A percentile compares a stretch with the other conserved stretches of the same genome.
Evolutionary conservation across 257 asterid genomes (phyloP).

Genomic region (Salvia rosmarinus): DNA sequence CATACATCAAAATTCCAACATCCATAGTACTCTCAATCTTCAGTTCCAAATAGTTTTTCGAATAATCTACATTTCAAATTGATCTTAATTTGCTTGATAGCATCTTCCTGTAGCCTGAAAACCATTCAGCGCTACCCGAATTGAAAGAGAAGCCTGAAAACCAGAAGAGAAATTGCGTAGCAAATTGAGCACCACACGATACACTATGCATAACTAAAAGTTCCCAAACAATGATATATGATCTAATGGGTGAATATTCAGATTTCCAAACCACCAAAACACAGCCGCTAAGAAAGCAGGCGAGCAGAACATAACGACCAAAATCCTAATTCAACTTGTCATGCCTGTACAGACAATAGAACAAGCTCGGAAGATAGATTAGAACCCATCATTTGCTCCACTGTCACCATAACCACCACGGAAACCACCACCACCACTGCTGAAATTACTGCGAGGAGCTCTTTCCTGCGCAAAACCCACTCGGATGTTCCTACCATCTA

Average conservation of each 20-base stretch:
- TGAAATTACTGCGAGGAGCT: slow-evolving; percentile 53
- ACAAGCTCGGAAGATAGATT: slow-evolving; percentile 28
- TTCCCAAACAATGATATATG: slow-evolving; percentile 4
- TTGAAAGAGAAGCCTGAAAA: not conserved
- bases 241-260: not conserved
- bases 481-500: slow-evolving; percentile 70
- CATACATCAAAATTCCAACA: too few relatives aligned
- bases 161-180: not conserved
- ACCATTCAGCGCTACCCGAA: not conserved
- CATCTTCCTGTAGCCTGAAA: too few relatives aligned
- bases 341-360: slow-evolving; percentile 38
- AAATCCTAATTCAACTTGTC: slow-evolving; percentile 33
- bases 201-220: not conserved
- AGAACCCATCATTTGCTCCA: slow-evolving; percentile 45
- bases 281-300: not conserved
- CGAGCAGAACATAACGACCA: not conserved
- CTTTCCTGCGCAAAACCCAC: slow-evolving; percentile 68
- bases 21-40: too few relatives aligned
- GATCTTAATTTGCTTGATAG: too few relatives aligned
- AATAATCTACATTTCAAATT: too few relatives aligned
- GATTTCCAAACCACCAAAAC: not conserved
- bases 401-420: slow-evolving; percentile 43
- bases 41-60: too few relatives aligned
- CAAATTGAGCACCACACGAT: not conserved
- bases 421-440: slow-evolving; percentile 39